Evolutionary conservation across 768 basidiomycete genomes (phyloP).

Genomic region (Leccinum arenicola): DNA sequence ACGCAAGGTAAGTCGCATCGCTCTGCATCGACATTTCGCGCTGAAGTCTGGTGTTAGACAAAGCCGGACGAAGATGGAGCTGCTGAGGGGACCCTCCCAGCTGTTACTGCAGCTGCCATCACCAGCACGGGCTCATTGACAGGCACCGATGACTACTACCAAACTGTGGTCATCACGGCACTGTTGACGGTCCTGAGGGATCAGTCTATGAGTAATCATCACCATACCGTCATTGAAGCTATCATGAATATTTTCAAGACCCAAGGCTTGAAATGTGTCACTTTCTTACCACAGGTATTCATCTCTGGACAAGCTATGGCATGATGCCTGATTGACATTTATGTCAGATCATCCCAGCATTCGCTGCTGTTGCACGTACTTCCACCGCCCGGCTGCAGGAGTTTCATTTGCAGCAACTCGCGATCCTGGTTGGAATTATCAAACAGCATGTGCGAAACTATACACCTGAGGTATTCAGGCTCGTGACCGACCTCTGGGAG

Average conservation of each 20-base stretch:
- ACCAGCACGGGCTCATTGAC: conserved; percentile 58
- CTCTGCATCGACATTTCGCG: background rate
- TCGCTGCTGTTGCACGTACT: conserved; percentile 81
- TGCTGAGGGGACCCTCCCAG: conserved; percentile 55
- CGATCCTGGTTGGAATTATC: conserved; percentile 93
- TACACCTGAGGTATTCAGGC: conserved; percentile 76
- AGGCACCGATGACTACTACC: conserved; percentile 93
- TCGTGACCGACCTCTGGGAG: conserved; percentile 92
- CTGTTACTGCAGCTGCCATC: conserved; percentile 67
- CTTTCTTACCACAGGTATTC: conserved; percentile 86
- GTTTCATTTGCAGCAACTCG: conserved; percentile 92
- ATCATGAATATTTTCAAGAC: conserved; percentile 99
- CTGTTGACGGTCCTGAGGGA: conserved; percentile 87
- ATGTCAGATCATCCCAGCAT: conserved; percentile 87
- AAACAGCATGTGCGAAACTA: conserved; percentile 96
- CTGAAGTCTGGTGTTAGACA: conserved; percentile 34
- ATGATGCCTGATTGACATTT: conserved; percentile 9
- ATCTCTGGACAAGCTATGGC: background rate
- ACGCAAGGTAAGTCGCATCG: conserved; percentile 63
- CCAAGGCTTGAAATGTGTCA: conserved; percentile 93
- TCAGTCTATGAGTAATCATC: conserved; percentile 78
- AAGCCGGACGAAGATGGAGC: conserved; percentile 64
- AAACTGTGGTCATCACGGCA: conserved; percentile 89
- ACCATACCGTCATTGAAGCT: conserved; percentile 93
- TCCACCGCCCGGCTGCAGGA: conserved; percentile 84